Base-by-base conservation (phyloP, 108 stramenopile genomes). In the Epithemia pelagica region DNA sequence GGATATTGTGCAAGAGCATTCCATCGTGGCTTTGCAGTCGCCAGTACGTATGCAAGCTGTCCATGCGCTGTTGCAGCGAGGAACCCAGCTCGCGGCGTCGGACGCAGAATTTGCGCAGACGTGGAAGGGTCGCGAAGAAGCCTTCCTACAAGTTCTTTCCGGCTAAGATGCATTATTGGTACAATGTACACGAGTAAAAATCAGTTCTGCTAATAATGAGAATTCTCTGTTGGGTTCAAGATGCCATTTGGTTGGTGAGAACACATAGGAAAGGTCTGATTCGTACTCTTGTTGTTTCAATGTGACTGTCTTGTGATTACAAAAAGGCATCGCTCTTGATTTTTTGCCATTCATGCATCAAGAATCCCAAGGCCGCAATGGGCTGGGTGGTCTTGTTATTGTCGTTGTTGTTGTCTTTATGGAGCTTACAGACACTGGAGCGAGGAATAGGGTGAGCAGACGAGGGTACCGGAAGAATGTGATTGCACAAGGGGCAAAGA, bases 41-140 rank as follows among this genome's bases (percentile, higher is more conserved):
- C 65, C 71, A 0, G 58, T 64, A 5, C 61, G 87, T 10, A 91
- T 91, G 85, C 82, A 88, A 67, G 74, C 82, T 32, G 64, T 88
- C 52, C 87, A 91, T 74, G 64, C 85, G 0, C 70, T 91, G 32
- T 69, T 91, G 52, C 82, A 80, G 21, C 74, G 77, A 57, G 90
- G 90, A 21, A 78, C 59, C 28, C 62, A 66, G 60, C 60, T 70
- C 22, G 55, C 72, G 18, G 59, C 58, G 30, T 65, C 70, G 56
- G 75, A 71, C 31, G 59, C 78, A 31, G 62, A 67, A 25, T 60
- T 58, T 19, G 37, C 61, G 54, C 65, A 55, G 28, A 75, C 68
- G 25, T 76, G 79, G 75, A 71, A 70, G 46, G 58, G 67, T 19
- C 75, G 68, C 2, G 79, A 80, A 59, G 54, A 29, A 24, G 69